phyloP scores from a whole-genome alignment of 1,139 yeast species.

The Lodderomyces margitis region DNA sequence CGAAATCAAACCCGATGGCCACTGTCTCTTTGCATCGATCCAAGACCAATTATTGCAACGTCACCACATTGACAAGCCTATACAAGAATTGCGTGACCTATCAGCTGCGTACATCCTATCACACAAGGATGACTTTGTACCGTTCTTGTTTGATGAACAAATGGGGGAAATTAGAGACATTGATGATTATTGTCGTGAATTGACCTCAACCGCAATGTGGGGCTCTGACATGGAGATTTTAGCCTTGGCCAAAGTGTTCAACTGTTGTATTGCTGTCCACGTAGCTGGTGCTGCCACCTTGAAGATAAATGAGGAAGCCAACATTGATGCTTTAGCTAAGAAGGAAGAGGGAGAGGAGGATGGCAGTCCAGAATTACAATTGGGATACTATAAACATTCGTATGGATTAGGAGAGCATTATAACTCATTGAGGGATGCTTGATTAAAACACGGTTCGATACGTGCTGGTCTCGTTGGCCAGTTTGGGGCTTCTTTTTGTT shows the following conservation, averaged over 20 bases:
- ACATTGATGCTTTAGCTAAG: not conserved
- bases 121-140: conserved; percentile 69
- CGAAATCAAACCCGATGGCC: conserved; percentile 89
- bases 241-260: conserved; percentile 67
- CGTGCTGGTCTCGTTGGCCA: too few species aligned
- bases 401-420: conserved; percentile 95
- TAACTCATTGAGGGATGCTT: conserved; percentile 71
- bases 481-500: too few species aligned
- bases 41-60: conserved; percentile 68
- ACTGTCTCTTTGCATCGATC: conserved; percentile 85
- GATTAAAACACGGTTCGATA: too few species aligned
- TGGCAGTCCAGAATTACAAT: conserved; percentile 47
- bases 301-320: conserved; percentile 53
- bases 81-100: conserved; percentile 55
- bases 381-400: conserved; percentile 82
- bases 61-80: conserved; percentile 36
- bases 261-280: conserved; percentile 71
- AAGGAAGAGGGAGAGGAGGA: conserved; percentile 4
- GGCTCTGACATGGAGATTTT: conserved; percentile 92
- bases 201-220: conserved; percentile 83
- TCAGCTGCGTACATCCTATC: conserved; percentile 67
- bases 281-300: conserved; percentile 73
- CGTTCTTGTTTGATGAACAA: conserved; percentile 78
- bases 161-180: conserved; percentile 63
- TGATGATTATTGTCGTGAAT: conserved; percentile 64